Base-by-base conservation (phyloP, 2,329 filamentous ascomycete genomes). In the Penicillium sclerotiorum region DNA sequence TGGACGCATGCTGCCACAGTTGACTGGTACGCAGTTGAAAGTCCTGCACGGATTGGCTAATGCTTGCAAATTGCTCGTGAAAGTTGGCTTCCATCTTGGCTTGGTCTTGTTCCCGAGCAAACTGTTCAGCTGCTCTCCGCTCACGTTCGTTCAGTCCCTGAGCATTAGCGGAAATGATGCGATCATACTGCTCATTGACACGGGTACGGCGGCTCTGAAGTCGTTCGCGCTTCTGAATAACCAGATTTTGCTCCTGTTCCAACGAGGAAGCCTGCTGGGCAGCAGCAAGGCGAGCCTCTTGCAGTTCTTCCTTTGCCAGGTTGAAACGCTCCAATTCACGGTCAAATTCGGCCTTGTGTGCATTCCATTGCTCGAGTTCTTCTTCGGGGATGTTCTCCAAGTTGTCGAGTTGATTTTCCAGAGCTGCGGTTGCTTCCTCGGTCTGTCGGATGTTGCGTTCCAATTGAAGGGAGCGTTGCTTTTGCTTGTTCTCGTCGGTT, bases 361-460 rank as follows among this genome's bases (percentile, higher is more conserved):
- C 66, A 47, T 74, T 70, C 68, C 78, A 81, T 57, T 80, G 75
- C 42, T 77, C 67, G 28, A 77, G 55, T 53, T 86, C 82, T 20
- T 81, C 77, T 38, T 80, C 77, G 2, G 84, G 83, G 52, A 84
- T 75, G 7, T 77, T 78, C 49, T 80, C 80, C 45, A 85, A 65
- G 17, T 68, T 75, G 48, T 81, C 80, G 13, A 83, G 75, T 60
- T 85, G 78, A 41, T 65, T 63, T 49, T 79, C 75, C 28, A 86
- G 71, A 30, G 76, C 76, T 27, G 74, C 73, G n/a, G 80, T 79
- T 22, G 81, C 80, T 60, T 85, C 83, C 58, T 86, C 83, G 4
- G 83, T 83, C 66, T 86, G 83, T 47, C 77, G 77, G 57, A 84
- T 84, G 56, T 79, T 83, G 58, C 85, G 81, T 55, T 79, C 81